These are phyloP conservation scores for Trichoderma brevicompactum DNA, from an alignment of 2,329 filamentous ascomycete species.

Conservation along the genomic window DNA sequence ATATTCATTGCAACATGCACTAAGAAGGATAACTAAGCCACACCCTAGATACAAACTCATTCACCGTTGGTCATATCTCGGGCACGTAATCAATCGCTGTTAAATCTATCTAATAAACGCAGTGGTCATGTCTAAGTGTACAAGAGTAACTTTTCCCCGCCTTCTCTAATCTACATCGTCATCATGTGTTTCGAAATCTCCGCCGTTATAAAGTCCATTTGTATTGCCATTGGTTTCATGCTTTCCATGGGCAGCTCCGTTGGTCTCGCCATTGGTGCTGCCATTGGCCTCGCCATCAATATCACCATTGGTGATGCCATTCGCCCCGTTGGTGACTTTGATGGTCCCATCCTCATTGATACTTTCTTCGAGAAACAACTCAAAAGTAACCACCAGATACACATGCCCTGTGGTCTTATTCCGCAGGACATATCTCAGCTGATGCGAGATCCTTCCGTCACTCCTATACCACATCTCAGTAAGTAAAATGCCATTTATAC, in stretches of 20 bases:
- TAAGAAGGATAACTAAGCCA: no score
- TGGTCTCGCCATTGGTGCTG: conserved; percentile 57
- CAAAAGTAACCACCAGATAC: conserved; percentile 82
- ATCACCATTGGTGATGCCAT: conserved; percentile 27
- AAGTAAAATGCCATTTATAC: conserved; percentile 13
- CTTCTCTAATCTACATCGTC: conserved; percentile 51
- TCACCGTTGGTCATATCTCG: not conserved
- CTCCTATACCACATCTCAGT: conserved; percentile 37
- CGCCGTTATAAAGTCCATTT: conserved; percentile 39
- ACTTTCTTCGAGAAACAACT: conserved; percentile 71
- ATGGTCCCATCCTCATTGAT: conserved; percentile 62
- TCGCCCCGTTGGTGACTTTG: conserved; percentile 46
- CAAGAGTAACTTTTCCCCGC: not conserved
- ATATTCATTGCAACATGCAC: no score
- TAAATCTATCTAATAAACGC: conserved; percentile 6
- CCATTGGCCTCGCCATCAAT: conserved; percentile 52
- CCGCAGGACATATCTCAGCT: conserved; percentile 89
- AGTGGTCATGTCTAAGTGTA: not conserved
- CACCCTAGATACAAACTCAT: no score
- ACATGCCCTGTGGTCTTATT: conserved; percentile 73
- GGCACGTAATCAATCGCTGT: not conserved
- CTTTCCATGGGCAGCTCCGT: conserved; percentile 38
- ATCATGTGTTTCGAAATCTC: conserved; percentile 41
- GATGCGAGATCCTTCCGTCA: conserved; percentile 69
- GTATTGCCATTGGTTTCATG: conserved; percentile 33